These are phyloP conservation scores for Tardiomyces blankii DNA, from an alignment of 1,139 yeast species.

Conservation along the genomic window DNA sequence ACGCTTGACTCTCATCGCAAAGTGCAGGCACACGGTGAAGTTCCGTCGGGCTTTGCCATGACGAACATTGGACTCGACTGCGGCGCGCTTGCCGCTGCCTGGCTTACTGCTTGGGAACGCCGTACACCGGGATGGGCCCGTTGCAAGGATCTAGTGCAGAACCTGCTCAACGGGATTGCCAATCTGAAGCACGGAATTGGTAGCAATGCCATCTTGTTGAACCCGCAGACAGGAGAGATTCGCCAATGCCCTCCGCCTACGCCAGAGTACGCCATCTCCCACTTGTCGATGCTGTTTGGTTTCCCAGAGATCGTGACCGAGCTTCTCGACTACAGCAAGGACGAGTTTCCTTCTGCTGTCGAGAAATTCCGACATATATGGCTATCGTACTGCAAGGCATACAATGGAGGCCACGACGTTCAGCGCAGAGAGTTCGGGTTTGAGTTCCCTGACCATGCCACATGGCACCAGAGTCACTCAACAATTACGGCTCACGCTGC, in stretches of 20 bases:
- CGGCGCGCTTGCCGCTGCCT: slow-evolving; percentile 10
- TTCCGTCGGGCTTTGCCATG: slow-evolving; percentile 10
- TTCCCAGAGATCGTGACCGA: slow-evolving; percentile 10
- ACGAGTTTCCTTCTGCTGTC: slow-evolving; percentile 1
- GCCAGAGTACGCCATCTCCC: slow-evolving; percentile 10
- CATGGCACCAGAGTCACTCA: slow-evolving; percentile 11
- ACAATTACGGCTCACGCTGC: slow-evolving; percentile 10
- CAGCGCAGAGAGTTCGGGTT: slow-evolving; percentile 8
- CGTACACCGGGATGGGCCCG: slow-evolving; percentile 7
- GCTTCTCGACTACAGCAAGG: slow-evolving; percentile 6
- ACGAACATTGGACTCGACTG: slow-evolving; percentile 11
- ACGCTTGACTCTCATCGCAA: slow-evolving; percentile 11
- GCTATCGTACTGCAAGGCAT: slow-evolving; percentile 8
- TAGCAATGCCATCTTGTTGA: slow-evolving; percentile 7
- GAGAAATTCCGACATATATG: slow-evolving; percentile 6
- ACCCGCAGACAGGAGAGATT: slow-evolving; percentile 8
- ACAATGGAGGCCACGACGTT: slow-evolving; percentile 6
- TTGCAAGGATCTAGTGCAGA: slow-evolving; percentile 1
- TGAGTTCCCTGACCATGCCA: slow-evolving; percentile 7
- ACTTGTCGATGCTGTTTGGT: slow-evolving; percentile 12
- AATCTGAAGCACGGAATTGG: slow-evolving; percentile 8
- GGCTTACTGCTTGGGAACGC: slow-evolving; percentile 12
- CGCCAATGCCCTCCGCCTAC: slow-evolving; percentile 10
- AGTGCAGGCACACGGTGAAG: slow-evolving; percentile 6
- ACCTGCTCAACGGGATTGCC: slow-evolving; percentile 3